Evolutionary conservation across 805 yeast species (phyloP).

Genomic region (Saturnispora galanensis): DNA sequence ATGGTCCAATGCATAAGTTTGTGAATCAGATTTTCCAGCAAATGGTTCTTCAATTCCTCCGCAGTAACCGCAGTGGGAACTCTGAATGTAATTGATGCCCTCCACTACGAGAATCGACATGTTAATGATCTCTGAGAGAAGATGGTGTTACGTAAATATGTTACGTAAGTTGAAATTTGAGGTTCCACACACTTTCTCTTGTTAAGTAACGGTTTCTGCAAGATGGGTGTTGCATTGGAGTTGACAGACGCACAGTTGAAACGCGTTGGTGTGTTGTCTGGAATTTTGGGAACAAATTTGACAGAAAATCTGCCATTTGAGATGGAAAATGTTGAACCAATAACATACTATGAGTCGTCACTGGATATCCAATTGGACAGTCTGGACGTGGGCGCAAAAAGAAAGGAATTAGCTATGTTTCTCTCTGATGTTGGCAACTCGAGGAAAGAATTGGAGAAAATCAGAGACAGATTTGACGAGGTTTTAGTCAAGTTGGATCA

Average conservation of each 20-base stretch:
- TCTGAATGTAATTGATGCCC: slow-evolving; percentile 26
- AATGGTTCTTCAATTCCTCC: slow-evolving; percentile 15
- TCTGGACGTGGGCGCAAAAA: slow-evolving; percentile 11
- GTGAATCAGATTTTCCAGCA: slow-evolving; percentile 26
- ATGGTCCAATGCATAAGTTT: slow-evolving; percentile 25
- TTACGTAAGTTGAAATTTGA: too few relatives aligned
- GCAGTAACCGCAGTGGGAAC: slow-evolving; percentile 67
- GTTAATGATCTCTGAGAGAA: not conserved
- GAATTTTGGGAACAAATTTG: not conserved
- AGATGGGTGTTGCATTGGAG: too few relatives aligned
- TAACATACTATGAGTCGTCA: not conserved
- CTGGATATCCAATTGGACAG: slow-evolving; percentile 9
- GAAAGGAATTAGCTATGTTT: slow-evolving; percentile 5
- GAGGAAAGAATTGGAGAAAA: slow-evolving; percentile 32
- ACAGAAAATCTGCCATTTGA: not conserved
- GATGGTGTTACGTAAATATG: too few relatives aligned
- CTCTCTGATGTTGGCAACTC: slow-evolving; percentile 7
- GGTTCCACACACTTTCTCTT: too few relatives aligned
- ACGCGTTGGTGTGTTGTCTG: not conserved
- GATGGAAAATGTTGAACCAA: not conserved
- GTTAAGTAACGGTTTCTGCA: too few relatives aligned
- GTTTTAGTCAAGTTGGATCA: slow-evolving; percentile 51
- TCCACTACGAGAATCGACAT: not conserved
- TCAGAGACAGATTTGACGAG: slow-evolving; percentile 40
- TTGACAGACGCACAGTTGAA: too few relatives aligned